Base-by-base conservation (phyloP, 164 flowering plant genomes). In the Annona cherimola region DNA sequence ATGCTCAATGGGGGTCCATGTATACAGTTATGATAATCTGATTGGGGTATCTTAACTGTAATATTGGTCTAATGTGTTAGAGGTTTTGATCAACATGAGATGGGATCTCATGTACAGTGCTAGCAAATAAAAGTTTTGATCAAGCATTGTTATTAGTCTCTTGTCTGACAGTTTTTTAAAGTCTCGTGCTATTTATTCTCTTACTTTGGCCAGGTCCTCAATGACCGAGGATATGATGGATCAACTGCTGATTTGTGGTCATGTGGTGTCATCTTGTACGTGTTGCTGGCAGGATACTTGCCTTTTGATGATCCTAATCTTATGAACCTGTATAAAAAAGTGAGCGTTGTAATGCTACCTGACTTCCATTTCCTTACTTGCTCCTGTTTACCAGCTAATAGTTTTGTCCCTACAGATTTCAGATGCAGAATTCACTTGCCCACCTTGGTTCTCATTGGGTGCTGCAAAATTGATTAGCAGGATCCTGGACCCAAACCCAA, bases 271-370 rank as follows among this genome's bases (percentile, higher is more conserved):
- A 92, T 96, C 80, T 88, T 96, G 67, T 96, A 89, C 79, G 99
- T 96, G 74, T 71, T 96, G 88, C 93, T 96, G 79, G 97, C 99
- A 80, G 99, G 99, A 73, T 96, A 96, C 90, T 87, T 96, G 95
- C 99, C 99, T 85, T 96, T 96, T 75, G 98, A 96, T 85, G 98
- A 96, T 79, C 79, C 93, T 84, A 96, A 90, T 87, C 86, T 96
- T 81, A 82, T 89, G 85, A 87, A 69, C 86, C 92, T 96, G 46
- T 96, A 96, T 81, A 90, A 88, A 86, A 96, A 93, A 79, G 99
- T 93, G 89, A 91, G 96, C 86, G 76, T 76, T 83, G 81, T 75
- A 46, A 67, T 63, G 55, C 68, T 70, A 66, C 40, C 42, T 40
- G 66, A 9, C n/a, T 42, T 46, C 55, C 54, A 35, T 70, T 76